These are phyloP conservation scores for Elymus sibiricus DNA, from an alignment of 176 grass and related monocot genomes.

Conservation along the genomic window DNA sequence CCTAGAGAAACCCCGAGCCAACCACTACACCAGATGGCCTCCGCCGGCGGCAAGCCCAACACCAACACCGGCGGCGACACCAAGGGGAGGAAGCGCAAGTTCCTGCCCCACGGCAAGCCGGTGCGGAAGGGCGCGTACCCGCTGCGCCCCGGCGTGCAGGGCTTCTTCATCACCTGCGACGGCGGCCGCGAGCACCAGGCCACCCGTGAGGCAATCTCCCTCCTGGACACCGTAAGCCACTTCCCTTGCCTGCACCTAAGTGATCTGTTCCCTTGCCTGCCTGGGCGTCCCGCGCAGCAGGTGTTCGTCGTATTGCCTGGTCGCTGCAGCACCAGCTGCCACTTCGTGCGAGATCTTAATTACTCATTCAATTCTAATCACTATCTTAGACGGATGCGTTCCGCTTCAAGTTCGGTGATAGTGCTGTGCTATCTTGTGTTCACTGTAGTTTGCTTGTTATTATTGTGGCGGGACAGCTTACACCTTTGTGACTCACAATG, in stretches of 20 bases:
- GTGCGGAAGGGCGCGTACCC: slow-evolving; percentile 80
- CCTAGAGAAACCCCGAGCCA: background rate
- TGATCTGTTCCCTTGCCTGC: background rate
- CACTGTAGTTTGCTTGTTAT: background rate
- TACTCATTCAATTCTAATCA: background rate
- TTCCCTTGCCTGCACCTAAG: background rate
- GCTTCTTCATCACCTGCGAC: slow-evolving; percentile 96
- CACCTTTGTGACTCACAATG: background rate
- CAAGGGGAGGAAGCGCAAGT: slow-evolving; percentile 87
- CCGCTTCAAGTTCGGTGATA: background rate
- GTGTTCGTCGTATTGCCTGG: background rate
- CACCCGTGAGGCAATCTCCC: slow-evolving; percentile 78
- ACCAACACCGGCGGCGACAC: background rate
- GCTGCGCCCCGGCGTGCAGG: slow-evolving; percentile 77
- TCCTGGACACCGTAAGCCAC: slow-evolving; percentile 65
- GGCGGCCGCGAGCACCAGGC: slow-evolving; percentile 90
- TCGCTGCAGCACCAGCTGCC: background rate
- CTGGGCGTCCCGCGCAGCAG: background rate
- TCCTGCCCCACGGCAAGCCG: slow-evolving; percentile 71
- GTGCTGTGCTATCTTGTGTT: background rate
- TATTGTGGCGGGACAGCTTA: background rate
- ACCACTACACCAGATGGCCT: slow-evolving; percentile 27
- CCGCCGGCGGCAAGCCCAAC: slow-evolving; percentile 46
- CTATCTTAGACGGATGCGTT: background rate
- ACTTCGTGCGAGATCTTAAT: background rate